Percentiles rank a stretch among this genome's conserved stretches.
phyloP scores from a whole-genome alignment of 2,329 filamentous ascomycete species.

The Beauveria sp. region DNA sequence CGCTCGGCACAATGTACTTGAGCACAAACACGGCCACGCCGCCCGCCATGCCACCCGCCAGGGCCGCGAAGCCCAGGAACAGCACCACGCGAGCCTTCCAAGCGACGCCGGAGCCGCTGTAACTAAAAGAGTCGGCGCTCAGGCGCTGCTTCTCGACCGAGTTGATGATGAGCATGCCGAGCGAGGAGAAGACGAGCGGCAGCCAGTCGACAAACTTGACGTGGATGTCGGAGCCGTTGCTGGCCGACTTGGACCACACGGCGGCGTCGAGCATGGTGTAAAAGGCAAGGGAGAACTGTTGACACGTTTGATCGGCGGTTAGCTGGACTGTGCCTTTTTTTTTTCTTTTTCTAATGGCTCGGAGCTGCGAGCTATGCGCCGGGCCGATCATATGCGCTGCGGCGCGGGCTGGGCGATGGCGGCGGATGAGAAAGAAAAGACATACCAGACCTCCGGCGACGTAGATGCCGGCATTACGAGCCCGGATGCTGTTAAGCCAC shows the following conservation, averaged over 20 bases:
- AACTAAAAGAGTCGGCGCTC: slow-evolving; percentile 54
- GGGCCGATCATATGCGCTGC: neutral
- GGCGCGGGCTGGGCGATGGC: neutral
- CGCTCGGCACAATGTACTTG: slow-evolving; percentile 51
- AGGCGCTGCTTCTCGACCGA: slow-evolving; percentile 60
- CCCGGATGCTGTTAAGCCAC: slow-evolving; percentile 58
- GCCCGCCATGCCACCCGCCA: slow-evolving; percentile 61
- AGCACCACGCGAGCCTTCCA: slow-evolving; percentile 63
- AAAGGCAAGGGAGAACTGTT: slow-evolving; percentile 60
- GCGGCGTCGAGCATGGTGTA: slow-evolving; percentile 61
- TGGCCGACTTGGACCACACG: slow-evolving; percentile 55
- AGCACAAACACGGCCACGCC: slow-evolving; percentile 62
- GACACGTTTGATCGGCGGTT: neutral
- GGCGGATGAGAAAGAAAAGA: slow-evolving; percentile 13
- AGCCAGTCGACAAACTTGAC: slow-evolving; percentile 64
- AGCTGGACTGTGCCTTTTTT: neutral
- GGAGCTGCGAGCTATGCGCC: slow-evolving; percentile 3
- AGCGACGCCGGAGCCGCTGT: slow-evolving; percentile 55
- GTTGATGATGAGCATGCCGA: slow-evolving; percentile 67
- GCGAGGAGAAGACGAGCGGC: slow-evolving; percentile 56
- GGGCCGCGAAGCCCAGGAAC: slow-evolving; percentile 57
- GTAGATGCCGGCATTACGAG: slow-evolving; percentile 58
- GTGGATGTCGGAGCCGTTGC: slow-evolving; percentile 53
- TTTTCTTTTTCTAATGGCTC: neutral
- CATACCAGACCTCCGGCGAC: slow-evolving; percentile 54